Evolutionary conservation across 1,139 yeast species (phyloP).

Genomic region (Eremothecium gossypii): DNA sequence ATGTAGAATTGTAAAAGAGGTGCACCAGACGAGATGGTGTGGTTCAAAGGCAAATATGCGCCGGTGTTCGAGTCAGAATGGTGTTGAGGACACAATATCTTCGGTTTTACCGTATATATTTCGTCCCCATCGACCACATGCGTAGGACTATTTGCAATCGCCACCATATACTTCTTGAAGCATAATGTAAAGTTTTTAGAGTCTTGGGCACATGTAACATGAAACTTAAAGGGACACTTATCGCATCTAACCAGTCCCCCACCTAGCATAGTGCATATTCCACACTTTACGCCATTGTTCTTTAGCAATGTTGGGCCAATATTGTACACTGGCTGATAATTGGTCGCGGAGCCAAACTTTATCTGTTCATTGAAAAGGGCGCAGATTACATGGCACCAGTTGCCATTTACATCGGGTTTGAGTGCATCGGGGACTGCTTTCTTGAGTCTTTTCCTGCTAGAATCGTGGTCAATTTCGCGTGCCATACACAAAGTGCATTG

Average conservation of each 20-base stretch:
- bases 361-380: conserved; percentile 45
- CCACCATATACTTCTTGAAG: conserved; percentile 27
- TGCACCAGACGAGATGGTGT: conserved; percentile 1
- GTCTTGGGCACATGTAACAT: conserved; percentile 62
- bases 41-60: conserved; percentile 6
- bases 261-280: conserved; percentile 33
- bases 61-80: neutral
- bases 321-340: conserved; percentile 39
- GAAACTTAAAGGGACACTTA: conserved; percentile 37
- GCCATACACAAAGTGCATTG: conserved; percentile 61
- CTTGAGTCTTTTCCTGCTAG: conserved; percentile 36
- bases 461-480: conserved; percentile 40
- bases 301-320: conserved; percentile 20
- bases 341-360: conserved; percentile 34
- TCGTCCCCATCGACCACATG: conserved; percentile 5
- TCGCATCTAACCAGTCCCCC: conserved; percentile 40
- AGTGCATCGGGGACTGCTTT: conserved; percentile 52
- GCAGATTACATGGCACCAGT: conserved; percentile 80
- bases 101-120: conserved; percentile 10
- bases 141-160: neutral
- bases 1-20: conserved; percentile 12
- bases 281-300: conserved; percentile 29
- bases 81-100: conserved; percentile 16
- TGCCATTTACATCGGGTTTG: conserved; percentile 58
- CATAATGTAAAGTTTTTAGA: conserved; percentile 38